These are phyloP conservation scores for Rhodosporidiobolus sp. DNA, from an alignment of 768 basidiomycete genomes.

Conservation along the genomic window DNA sequence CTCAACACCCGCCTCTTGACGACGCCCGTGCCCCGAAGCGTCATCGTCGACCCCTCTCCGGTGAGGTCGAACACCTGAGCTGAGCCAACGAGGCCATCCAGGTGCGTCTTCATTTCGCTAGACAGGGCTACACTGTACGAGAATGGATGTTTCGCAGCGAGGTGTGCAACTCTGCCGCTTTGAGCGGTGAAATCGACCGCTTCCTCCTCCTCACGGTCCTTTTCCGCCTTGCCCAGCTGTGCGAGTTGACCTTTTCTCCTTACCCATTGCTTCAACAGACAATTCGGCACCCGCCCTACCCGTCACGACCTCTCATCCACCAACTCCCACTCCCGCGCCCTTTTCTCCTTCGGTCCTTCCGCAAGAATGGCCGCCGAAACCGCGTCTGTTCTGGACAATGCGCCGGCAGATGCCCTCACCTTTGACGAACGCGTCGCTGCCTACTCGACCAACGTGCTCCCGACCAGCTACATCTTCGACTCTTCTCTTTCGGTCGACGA, in stretches of 20 bases:
- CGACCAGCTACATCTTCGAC: conserved; percentile 25
- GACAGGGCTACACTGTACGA: no score
- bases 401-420: not conserved
- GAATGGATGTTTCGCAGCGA: no score
- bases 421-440: conserved; percentile 5
- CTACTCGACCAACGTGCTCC: conserved; percentile 25
- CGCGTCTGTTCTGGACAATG: not conserved
- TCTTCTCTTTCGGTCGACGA: conserved; percentile 20
- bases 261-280: no score
- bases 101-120: no score
- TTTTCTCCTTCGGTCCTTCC: not conserved
- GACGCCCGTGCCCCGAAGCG: no score
- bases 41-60: no score
- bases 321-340: not conserved
- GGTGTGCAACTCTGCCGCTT: no score
- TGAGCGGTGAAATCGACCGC: no score
- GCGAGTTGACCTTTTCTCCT: no score
- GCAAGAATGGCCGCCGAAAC: not conserved
- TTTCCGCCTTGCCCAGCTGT: not conserved
- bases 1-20: not conserved
- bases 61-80: no score
- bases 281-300: no score
- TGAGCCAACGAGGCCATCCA: no score
- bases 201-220: not conserved
- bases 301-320: not conserved